These are phyloP conservation scores for Emericellopsis atlantica DNA, from an alignment of 2,329 filamentous ascomycete genomes.

Conservation along the genomic window DNA sequence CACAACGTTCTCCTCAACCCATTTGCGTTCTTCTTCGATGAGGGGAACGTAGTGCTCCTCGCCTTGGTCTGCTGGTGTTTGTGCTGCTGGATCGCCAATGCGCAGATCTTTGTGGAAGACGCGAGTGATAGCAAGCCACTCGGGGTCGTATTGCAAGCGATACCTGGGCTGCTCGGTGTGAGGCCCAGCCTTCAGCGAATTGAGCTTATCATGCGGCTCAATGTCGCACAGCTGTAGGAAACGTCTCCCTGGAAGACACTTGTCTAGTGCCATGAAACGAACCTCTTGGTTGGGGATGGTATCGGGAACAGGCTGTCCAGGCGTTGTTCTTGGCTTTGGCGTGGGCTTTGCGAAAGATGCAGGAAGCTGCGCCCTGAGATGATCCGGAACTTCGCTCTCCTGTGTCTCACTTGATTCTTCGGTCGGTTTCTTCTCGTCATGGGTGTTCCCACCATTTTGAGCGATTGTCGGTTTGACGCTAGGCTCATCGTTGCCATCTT, in stretches of 20 bases:
- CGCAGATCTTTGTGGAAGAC: slow-evolving; percentile 57
- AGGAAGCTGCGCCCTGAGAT: slow-evolving; percentile 62
- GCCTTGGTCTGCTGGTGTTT: slow-evolving; percentile 47
- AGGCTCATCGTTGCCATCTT: slow-evolving; percentile 19
- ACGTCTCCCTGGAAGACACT: slow-evolving; percentile 67
- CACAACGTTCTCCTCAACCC: slow-evolving; percentile 71
- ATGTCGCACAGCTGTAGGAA: slow-evolving; percentile 73
- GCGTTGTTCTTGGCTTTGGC: slow-evolving; percentile 21
- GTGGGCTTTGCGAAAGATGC: slow-evolving; percentile 50
- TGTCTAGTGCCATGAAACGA: slow-evolving; percentile 81
- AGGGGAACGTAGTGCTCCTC: slow-evolving; percentile 54
- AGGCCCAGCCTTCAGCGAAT: slow-evolving; percentile 8
- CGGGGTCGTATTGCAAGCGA: slow-evolving; percentile 69
- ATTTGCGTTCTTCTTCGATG: slow-evolving; percentile 59
- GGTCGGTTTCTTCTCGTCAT: no score
- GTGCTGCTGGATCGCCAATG: slow-evolving; percentile 46
- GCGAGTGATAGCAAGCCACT: slow-evolving; percentile 91
- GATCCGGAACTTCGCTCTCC: slow-evolving; percentile 37
- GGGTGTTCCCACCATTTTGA: background rate
- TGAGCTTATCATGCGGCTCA: slow-evolving; percentile 26
- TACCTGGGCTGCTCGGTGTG: slow-evolving; percentile 26
- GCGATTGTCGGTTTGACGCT: background rate
- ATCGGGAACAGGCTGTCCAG: slow-evolving; percentile 52
- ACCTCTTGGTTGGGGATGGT: slow-evolving; percentile 69
- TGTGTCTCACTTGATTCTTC: slow-evolving; percentile 2